Base-by-base conservation (phyloP, 1,284 basidiomycete genomes). In the Moesziomyces antarcticus region DNA sequence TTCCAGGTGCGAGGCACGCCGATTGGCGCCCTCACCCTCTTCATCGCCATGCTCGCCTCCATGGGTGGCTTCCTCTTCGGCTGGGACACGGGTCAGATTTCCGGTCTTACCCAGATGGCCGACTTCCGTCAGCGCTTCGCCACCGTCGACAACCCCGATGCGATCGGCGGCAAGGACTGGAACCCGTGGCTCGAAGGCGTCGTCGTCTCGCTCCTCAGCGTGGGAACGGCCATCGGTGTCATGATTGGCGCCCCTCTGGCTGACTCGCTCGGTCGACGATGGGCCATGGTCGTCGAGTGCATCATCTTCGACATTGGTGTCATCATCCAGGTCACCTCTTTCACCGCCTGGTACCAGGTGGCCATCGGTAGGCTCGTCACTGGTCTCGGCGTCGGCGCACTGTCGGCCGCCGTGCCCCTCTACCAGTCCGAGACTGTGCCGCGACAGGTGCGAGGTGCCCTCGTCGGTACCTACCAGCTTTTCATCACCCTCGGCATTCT, bases 21-120 rank as follows among this genome's bases (percentile, higher is more conserved):
- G 0, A 78, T 85, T 20, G 83, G 84, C 56, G 57, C 50, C 66
- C 86, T 89, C 55, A 87, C 91, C 61, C 88, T 92, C 80, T 86
- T 89, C 85, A 85, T 92, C 61, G 91, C 90, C 63, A 77, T 90
- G 47, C 84, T 93, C 30, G 90, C 91, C 44, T 90, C 89, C 55
- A 91, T 92, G 88, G 91, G 91, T 66, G 91, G 91, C 53, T 91
- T 91, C 85, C 90, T 92, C 73, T 91, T 91, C 74, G 90, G 89
- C 65, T 74, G 72, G 68, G 91, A 91, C 82, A 91, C 91, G 1
- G 91, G 91, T 44, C 91, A 92, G 82, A 92, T 93, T 68, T 89
- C 89, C 35, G 90, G 91, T 80, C 90, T 93, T 66, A 85, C 91
- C 20, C 85, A 91, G 79, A 92, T 93, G 90, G 76, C 87, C 3